Percentiles rank a stretch among this genome's conserved stretches.
phyloP scores from a whole-genome alignment of 768 basidiomycete genomes.

The Naganishia friedmannii region DNA sequence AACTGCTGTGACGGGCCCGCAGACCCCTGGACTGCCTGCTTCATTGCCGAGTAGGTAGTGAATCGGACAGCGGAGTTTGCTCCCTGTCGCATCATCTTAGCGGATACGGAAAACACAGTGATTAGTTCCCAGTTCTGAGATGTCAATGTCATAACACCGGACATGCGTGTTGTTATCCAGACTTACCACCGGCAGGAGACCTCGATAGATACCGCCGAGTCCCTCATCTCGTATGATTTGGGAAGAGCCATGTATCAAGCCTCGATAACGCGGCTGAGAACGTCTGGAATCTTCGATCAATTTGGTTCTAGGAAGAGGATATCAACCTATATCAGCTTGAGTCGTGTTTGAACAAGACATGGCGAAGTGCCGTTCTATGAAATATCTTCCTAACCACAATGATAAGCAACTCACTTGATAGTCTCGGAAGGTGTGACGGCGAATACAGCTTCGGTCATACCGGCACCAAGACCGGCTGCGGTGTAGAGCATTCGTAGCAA shows the following conservation, averaged over 20 bases:
- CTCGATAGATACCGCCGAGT: conserved; percentile 70
- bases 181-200: conserved; percentile 87
- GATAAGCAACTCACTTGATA: conserved; percentile 70
- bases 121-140: neutral
- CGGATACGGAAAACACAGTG: neutral
- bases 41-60: conserved; percentile 89
- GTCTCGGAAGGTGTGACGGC: conserved; percentile 98
- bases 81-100: conserved; percentile 92
- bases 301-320: conserved; percentile 69
- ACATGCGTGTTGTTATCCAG: neutral
- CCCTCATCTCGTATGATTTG: conserved; percentile 83
- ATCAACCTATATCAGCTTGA: neutral
- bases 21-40: conserved; percentile 84
- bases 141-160: neutral
- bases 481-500: too few relatives aligned
- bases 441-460: conserved; percentile 84
- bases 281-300: conserved; percentile 90
- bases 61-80: conserved; percentile 96
- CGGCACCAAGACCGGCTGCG: conserved; percentile 62
- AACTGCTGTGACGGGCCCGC: conserved; percentile 77
- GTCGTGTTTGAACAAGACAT: neutral
- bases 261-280: conserved; percentile 77
- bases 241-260: conserved; percentile 77
- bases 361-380: neutral
- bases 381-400: neutral